Evolutionary conservation across 1,284 basidiomycete genomes (phyloP), one percentile per base, ranked within the genome.

Genomic region (Neolentinus lepideus): DNA sequence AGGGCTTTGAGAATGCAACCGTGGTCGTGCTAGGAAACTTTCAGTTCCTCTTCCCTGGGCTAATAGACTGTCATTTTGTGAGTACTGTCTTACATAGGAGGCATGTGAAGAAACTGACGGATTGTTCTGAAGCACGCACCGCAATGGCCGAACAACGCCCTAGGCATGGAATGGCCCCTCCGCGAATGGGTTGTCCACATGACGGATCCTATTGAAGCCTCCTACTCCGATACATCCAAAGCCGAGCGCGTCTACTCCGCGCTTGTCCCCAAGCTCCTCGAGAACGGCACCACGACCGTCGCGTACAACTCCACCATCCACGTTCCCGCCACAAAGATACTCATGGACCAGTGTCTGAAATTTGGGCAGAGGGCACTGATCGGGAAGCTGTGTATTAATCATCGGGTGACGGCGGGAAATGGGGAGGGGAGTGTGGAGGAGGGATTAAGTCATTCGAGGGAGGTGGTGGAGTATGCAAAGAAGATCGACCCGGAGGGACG

Each of bases 261-360:
- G 16, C 38, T 43, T 4, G 38, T 43, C 3, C 38, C 38, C 16
- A 43, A 43, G 38, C 38, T 43, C 16, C 38, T 43, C 8, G 38
- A 43, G 38, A 43, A 43, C 38, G 38, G 38, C 16, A 43, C 38
- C 16, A 43, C 38, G 38, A 43, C 38, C 8, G 38, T 21, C 38
- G 38, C 38, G 38, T 43, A 43, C 38, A 43, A 43, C 38, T 43
- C 38, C 38, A 43, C 38, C 38, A 43, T 43, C 38, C 38, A 43
- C 38, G 38, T 43, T 6, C 38, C 38, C 16, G 38, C 38, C 8
- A 43, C 38, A 21, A 43, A 43, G 16, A 16, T 43, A 16, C 38
- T 43, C 8, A 43, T 43, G 38, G 16, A 43, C 38, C 16, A 16
- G 38, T 43, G 38, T 16, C 16, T 43, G 19, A 16, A 21, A 16